phyloP scores from a whole-genome alignment of 31 red algal species.

The Asparagopsis taxiformis region DNA sequence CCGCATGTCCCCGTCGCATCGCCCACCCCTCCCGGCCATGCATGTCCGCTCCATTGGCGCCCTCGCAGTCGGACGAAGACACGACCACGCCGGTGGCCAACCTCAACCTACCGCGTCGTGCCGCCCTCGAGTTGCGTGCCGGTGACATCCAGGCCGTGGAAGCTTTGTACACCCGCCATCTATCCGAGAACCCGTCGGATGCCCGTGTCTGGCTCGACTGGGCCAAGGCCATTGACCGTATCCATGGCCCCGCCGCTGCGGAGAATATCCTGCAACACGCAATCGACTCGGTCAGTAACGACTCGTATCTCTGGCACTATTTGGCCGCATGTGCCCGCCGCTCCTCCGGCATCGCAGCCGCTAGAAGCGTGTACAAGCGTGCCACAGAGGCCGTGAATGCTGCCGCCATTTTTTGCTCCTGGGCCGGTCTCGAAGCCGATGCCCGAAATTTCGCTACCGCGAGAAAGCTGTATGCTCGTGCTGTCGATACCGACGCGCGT shows the following conservation, averaged over 20 bases:
- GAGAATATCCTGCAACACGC: slow-evolving; percentile 20
- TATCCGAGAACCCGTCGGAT: slow-evolving; percentile 13
- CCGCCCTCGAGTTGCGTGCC: slow-evolving; percentile 40
- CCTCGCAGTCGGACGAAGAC: slow-evolving; percentile 19
- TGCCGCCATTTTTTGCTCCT: slow-evolving; percentile 25
- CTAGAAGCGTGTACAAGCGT: slow-evolving; percentile 21
- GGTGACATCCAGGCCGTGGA: slow-evolving; percentile 28
- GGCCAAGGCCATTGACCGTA: slow-evolving; percentile 1
- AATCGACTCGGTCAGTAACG: neutral
- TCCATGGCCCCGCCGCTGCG: slow-evolving; percentile 7
- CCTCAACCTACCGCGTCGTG: neutral
- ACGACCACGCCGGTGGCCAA: slow-evolving; percentile 4
- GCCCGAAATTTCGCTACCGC: slow-evolving; percentile 30
- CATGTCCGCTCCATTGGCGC: slow-evolving; percentile 25
- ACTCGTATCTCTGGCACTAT: slow-evolving; percentile 49
- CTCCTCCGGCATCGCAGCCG: slow-evolving; percentile 5
- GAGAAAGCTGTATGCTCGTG: slow-evolving; percentile 25
- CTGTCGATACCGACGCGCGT: slow-evolving; percentile 9
- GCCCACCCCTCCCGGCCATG: too few species aligned
- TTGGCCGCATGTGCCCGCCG: slow-evolving; percentile 10
- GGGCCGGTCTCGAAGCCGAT: slow-evolving; percentile 35
- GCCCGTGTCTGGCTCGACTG: slow-evolving; percentile 28
- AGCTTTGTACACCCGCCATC: slow-evolving; percentile 16
- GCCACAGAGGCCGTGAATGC: slow-evolving; percentile 5
- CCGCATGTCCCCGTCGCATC: too few species aligned